These are phyloP conservation scores for Linaria vulgaris DNA, from an alignment of 257 asterid species.

Conservation along the genomic window DNA sequence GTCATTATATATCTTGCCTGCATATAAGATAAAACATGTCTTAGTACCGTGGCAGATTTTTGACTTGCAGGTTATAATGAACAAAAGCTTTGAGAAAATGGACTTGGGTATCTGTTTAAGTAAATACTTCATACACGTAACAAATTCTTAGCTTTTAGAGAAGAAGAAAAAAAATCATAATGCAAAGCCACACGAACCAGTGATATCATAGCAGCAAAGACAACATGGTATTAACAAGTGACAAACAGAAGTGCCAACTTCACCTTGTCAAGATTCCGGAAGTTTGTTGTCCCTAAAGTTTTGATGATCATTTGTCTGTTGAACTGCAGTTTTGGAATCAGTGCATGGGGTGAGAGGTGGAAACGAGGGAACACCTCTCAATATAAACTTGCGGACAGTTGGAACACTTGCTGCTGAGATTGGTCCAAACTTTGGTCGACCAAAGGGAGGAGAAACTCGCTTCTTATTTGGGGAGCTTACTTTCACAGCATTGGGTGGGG, in stretches of 20 bases:
- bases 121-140: neutral
- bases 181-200: no score
- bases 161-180: no score
- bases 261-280: constrained; percentile 22
- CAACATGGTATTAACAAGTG: neutral
- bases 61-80: no score
- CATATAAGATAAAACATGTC: neutral
- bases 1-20: constrained; percentile 12
- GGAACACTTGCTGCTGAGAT: constrained; percentile 46
- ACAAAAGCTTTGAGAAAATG: no score
- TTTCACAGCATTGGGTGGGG: constrained; percentile 50
- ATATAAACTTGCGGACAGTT: constrained; percentile 56
- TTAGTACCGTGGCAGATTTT: no score
- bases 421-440: constrained; percentile 33
- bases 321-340: constrained; percentile 33
- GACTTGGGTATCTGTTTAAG: neutral
- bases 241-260: neutral
- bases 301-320: constrained; percentile 33
- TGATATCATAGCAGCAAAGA: neutral
- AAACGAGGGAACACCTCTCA: constrained; percentile 58
- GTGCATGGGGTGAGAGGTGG: constrained; percentile 56
- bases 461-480: constrained; percentile 72
- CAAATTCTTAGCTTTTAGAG: no score
- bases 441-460: constrained; percentile 75
- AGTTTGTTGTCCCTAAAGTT: constrained; percentile 34